Conservation (phyloP, 306 rosid genomes). For the Trichosanthes cucumerina region DNA sequence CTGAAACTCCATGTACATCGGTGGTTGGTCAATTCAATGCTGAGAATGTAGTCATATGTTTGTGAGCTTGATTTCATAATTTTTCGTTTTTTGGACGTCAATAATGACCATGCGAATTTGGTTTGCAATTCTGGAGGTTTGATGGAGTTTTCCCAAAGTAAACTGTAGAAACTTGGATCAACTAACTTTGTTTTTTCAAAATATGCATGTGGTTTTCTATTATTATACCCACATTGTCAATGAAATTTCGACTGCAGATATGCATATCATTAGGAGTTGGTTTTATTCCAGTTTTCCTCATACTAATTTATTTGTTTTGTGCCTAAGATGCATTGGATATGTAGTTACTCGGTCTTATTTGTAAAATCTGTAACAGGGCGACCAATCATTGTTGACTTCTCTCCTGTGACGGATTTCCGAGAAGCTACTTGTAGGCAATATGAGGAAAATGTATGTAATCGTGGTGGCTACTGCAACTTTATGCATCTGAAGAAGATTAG, state of each 20-base stretch:
- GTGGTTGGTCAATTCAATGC: background rate
- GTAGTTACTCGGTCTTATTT: background rate
- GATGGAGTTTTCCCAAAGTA: background rate
- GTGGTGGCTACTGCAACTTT: conserved; percentile 98
- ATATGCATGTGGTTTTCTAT: background rate
- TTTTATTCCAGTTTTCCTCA: background rate
- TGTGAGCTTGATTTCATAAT: background rate
- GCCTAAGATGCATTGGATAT: background rate
- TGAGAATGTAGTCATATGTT: background rate
- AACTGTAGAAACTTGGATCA: background rate
- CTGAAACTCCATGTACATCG: background rate
- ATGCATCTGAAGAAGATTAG: conserved; percentile 97
- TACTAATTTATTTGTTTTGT: background rate
- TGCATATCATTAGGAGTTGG: background rate
- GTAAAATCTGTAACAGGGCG: conserved; percentile 36
- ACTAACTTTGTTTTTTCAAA: background rate
- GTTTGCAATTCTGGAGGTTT: background rate
- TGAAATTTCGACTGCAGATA: background rate
- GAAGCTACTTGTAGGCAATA: conserved; percentile 99
- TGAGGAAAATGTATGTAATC: conserved; percentile 94
- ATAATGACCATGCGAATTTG: background rate
- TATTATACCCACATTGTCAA: background rate
- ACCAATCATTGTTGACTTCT: conserved; percentile 91
- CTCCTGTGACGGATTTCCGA: conserved; percentile 97
- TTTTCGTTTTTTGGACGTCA: background rate